Conservation (phyloP, 2,329 filamentous ascomycete species). For the Monosporascus ibericus region DNA sequence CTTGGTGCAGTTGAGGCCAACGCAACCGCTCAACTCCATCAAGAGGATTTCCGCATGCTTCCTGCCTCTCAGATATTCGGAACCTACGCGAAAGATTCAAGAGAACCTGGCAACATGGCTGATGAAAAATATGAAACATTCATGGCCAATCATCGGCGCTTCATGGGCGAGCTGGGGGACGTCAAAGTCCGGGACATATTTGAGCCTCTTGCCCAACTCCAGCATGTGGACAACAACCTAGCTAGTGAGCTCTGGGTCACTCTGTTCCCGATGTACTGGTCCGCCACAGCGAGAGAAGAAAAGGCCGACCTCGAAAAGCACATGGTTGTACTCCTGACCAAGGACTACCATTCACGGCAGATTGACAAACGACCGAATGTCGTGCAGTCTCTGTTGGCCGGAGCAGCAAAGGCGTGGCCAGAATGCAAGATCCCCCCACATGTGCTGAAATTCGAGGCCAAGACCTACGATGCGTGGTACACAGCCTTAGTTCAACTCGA, state of each 20-base stretch:
- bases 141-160: slow-evolving; percentile 72
- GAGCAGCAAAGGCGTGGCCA: slow-evolving; percentile 76
- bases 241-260: slow-evolving; percentile 87
- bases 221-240: slow-evolving; percentile 78
- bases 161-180: slow-evolving; percentile 76
- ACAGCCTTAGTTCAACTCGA: slow-evolving; percentile 88
- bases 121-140: slow-evolving; percentile 80
- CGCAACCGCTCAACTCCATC: slow-evolving; percentile 68
- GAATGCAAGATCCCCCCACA: slow-evolving; percentile 91
- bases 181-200: slow-evolving; percentile 84
- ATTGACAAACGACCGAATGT: slow-evolving; percentile 95
- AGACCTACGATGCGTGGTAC: slow-evolving; percentile 96
- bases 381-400: slow-evolving; percentile 84
- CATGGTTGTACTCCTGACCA: slow-evolving; percentile 83
- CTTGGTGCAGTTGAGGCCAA: slow-evolving; percentile 87
- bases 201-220: slow-evolving; percentile 84
- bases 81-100: slow-evolving; percentile 63
- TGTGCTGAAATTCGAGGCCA: slow-evolving; percentile 89
- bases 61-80: slow-evolving; percentile 68
- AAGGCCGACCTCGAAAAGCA: slow-evolving; percentile 85
- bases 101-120: slow-evolving; percentile 61
- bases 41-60: slow-evolving; percentile 76
- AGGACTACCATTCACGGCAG: slow-evolving; percentile 91
- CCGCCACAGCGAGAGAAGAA: slow-evolving; percentile 79
- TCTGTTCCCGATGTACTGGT: slow-evolving; percentile 92